Evolutionary conservation across 345 rosid genomes (phyloP), one percentile per base, ranked within the genome.

Genomic region (Geranium brycei): DNA sequence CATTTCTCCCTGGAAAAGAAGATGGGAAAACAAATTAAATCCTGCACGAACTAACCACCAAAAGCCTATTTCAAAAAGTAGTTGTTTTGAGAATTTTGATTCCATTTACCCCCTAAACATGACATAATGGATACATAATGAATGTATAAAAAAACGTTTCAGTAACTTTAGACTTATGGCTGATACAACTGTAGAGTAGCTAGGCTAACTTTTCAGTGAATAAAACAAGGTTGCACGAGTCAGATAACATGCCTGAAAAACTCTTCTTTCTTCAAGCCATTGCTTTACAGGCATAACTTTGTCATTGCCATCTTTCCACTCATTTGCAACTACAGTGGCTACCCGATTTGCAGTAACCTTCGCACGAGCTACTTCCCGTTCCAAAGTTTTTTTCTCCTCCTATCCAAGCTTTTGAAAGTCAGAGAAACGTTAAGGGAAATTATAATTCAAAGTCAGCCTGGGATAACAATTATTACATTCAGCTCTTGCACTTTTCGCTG

Each of bases 291-390:
- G 83, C 83, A 80, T 76, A 65, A 80, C 80, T 66, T 80, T 80
- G 78, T 80, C 83, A 63, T 75, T 76, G 18, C 78, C 80, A 59
- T 76, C 83, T 69, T 80, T 80, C 83, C 83, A 80, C 66, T 80
- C 83, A 65, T 80, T 80, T 31, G 83, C 83, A 71, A 80, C 78
- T 28, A 80, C 83, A 61, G 83, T 76, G 28, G 83, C 83, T 31
- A 80, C 83, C 41, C 83, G 68, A 18, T 80, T 80, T 38, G 80
- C 83, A 64, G 74, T 71, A 67, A 80, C 80, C 62, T 77, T 76
- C 35, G 83, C 83, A 17, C 83, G 80, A 51, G 83, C 80, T 59
- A 77, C 78, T 72, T 80, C 83, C 66, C 83, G 69, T 66, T 80
- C 83, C 69, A 80, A 60, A 18, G 69, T 76, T 65, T 72, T 80